Conservation (phyloP, 2,329 filamentous ascomycete species). For the Tolypocladium endophyticum region DNA sequence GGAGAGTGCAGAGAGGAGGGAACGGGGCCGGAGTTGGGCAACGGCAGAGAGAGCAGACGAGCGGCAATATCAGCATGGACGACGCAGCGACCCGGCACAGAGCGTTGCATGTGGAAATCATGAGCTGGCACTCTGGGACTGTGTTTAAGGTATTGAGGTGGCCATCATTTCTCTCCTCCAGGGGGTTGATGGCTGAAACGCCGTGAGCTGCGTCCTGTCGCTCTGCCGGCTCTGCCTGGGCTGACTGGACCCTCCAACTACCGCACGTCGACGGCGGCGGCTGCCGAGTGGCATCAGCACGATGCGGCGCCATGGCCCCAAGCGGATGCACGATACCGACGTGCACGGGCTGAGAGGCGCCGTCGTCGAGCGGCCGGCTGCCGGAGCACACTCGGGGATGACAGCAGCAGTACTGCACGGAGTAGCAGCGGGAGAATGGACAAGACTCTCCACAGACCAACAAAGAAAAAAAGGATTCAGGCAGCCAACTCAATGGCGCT, state of each 20-base stretch:
- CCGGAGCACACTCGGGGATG: neutral
- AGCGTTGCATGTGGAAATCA: neutral
- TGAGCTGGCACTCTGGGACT: neutral
- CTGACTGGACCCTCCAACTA: neutral
- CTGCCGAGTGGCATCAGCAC: neutral
- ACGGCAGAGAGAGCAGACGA: neutral
- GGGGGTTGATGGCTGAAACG: neutral
- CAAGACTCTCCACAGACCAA: neutral
- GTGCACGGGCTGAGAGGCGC: neutral
- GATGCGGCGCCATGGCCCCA: neutral
- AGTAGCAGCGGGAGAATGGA: too few relatives aligned
- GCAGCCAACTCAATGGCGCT: neutral
- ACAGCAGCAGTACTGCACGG: neutral
- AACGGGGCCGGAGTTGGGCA: neutral
- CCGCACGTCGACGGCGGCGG: neutral
- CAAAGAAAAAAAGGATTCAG: neutral
- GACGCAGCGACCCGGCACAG: neutral
- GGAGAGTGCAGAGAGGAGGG: neutral
- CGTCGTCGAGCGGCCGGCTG: neutral
- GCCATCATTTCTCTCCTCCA: neutral
- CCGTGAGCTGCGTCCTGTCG: neutral
- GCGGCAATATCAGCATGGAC: neutral
- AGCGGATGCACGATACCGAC: neutral
- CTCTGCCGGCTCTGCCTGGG: neutral
- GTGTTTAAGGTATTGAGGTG: neutral